phyloP scores from a whole-genome alignment of 2,329 filamentous ascomycete species.

The Madurella fahalii region DNA sequence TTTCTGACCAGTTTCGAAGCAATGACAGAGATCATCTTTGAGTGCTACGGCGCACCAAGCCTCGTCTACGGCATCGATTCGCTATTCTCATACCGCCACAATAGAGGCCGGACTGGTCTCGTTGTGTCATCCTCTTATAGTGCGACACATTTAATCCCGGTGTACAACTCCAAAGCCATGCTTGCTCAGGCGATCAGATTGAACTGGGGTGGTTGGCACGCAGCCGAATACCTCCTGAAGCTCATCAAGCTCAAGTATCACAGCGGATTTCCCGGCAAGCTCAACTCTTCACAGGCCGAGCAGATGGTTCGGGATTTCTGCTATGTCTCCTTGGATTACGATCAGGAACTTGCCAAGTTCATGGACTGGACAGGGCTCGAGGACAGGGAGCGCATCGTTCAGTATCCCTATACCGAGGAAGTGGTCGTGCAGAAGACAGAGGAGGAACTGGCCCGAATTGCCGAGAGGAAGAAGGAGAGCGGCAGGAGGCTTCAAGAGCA shows the following conservation, averaged over 20 bases:
- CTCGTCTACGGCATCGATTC: constrained; percentile 94
- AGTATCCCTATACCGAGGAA: constrained; percentile 92
- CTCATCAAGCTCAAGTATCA: constrained; percentile 82
- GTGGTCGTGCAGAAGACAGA: constrained; percentile 87
- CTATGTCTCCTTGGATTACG: constrained; percentile 82
- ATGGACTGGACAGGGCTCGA: constrained; percentile 91
- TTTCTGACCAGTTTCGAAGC: constrained; percentile 45
- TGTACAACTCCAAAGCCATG: constrained; percentile 79
- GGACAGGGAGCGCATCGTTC: constrained; percentile 81
- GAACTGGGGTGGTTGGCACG: constrained; percentile 92
- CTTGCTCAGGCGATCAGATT: constrained; percentile 81
- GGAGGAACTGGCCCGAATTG: constrained; percentile 84
- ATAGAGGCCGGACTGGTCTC: constrained; percentile 79
- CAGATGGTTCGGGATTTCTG: constrained; percentile 84
- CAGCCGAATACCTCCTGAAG: constrained; percentile 85
- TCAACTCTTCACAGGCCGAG: constrained; percentile 83
- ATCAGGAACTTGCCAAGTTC: constrained; percentile 68
- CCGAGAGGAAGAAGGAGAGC: constrained; percentile 92
- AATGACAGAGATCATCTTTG: constrained; percentile 97
- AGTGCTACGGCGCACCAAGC: constrained; percentile 88
- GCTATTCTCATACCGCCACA: constrained; percentile 91
- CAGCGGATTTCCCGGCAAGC: constrained; percentile 78
- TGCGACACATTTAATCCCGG: constrained; percentile 91
- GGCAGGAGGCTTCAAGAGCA: constrained; percentile 89
- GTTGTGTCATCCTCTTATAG: constrained; percentile 91